Evolutionary conservation across 2,329 filamentous ascomycete species (phyloP), one percentile per base, ranked within the genome.

Genomic region (Fusarium sp.): DNA sequence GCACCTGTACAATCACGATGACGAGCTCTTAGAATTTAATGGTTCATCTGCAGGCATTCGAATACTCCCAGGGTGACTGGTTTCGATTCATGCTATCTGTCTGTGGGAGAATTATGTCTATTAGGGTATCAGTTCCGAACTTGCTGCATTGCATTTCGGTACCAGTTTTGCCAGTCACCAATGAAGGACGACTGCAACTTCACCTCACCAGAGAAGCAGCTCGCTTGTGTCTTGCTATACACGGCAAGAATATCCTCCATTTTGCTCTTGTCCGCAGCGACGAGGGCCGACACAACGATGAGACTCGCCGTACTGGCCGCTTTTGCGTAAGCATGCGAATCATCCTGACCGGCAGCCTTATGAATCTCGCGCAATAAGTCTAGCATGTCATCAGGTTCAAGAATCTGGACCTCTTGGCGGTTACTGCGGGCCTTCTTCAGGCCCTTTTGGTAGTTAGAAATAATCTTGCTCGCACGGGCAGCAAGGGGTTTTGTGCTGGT

Each of bases 401-500:
- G 61, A 32, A 53, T 56, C 37, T 76, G 63, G 85, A 77, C 62
- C 23, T 84, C 82, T 66, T 84, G 79, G 80, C 76, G 85, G 81
- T 74, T 82, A 77, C 76, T 71, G 25, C 83, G 83, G 56, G 79
- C 87, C 85, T 89, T 94, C 84, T 84, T 89, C 84, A 93, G 73
- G 61, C 89, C 85, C 79, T 92, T 92, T 62, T 92, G 91, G 79
- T 94, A 94, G 65, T 90, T 87, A 68, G 91, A 88, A 44, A 98
- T 86, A 38, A 96, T 88, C n/a, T 88, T 88, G 71, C 88, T 88
- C 1, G 93, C 92, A 79, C 94, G 94, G 62, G 91, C 90, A 3
- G 92, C 89, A 7, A 97, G 88, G 60, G 94, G 88, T 82, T 94
- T 94, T 69, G 91, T 92, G 42, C 88, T 90, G 2, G 94, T 96